Percentiles rank a stretch among this genome's conserved stretches.
Conservation (phyloP, 179 eudicot genomes). For the Silene coronaria region DNA sequence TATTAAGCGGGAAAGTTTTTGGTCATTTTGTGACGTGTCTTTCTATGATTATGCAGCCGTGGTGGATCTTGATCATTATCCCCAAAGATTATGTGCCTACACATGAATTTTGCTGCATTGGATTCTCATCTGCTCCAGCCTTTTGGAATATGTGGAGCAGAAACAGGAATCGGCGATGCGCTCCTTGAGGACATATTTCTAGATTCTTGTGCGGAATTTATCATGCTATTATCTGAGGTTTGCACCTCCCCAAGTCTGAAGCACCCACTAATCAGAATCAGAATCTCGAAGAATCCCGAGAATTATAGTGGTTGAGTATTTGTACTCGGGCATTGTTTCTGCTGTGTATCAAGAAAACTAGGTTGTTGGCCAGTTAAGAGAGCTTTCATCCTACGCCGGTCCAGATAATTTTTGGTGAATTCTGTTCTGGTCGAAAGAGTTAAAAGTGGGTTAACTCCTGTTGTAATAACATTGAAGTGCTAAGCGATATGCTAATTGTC, state of each 20-base stretch:
- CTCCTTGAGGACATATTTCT: slow-evolving; percentile 1
- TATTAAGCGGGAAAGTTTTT: background rate
- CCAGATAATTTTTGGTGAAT: background rate
- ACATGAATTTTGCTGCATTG: slow-evolving; percentile 6
- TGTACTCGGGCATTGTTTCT: background rate
- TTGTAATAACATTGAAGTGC: background rate
- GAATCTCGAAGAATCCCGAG: background rate
- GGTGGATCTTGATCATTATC: slow-evolving; percentile 1
- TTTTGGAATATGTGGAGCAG: slow-evolving; percentile 7
- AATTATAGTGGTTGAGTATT: background rate
- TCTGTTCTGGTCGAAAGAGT: slow-evolving; percentile 1
- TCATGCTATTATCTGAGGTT: background rate
- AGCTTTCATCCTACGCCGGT: background rate
- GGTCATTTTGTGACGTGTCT: background rate
- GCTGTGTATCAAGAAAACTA: background rate
- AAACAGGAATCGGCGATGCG: background rate
- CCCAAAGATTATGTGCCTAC: slow-evolving; percentile 1
- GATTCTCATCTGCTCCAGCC: background rate
- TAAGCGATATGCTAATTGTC: background rate
- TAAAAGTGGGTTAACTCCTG: background rate
- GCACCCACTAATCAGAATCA: background rate
- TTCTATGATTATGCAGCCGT: slow-evolving; percentile 3
- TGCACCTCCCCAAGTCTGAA: background rate
- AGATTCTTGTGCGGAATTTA: background rate
- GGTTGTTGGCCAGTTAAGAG: background rate